Base-by-base conservation (phyloP, 148 eudicot genomes). In the Rhododendron kiyosumense region DNA sequence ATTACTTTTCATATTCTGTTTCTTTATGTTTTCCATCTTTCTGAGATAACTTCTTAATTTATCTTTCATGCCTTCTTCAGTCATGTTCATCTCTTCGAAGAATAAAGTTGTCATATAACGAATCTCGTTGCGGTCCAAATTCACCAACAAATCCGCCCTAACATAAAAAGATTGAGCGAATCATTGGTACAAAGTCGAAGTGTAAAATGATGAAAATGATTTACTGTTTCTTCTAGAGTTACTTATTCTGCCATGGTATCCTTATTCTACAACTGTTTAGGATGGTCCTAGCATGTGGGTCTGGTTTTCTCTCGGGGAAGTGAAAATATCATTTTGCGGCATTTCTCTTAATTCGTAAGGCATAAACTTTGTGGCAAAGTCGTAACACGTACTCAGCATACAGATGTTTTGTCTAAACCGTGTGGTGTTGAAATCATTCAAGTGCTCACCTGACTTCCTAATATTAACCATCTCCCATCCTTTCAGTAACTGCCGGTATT, bases 401-500 rank as follows among this genome's bases (percentile, higher is more conserved):
- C 71, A 24, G 71, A 12, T 26, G 24, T 28, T 13, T 51, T 26
- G 38, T 51, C 82, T 26, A 7, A 80, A 28, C 65, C 15, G 2
- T 30, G 48, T 74, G 18, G 26, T 38, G 7, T 75, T 84, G 80
- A 49, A 75, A 12, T 73, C 26, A 26, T 83, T 67, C 24, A 32
- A 41, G 82, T 63, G 8, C 78, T 26, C 8, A 78, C 32, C 17
- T 78, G 46, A n/a, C 34, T 49, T 32, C 59, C 69, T 34, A 26
- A 36, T 81, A 45, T 82, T 85, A 61, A 77, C 36, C 28, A 1
- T 81, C 41, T 78, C 78, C 52, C 24, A 38, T 52, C 18, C 36
- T 85, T 93, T 88, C 99, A 96, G 99, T 86, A 63, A 91, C 92
- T 71, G 96, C 90, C 22, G 86, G 92, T 79, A 90, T 96, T 83